Conservation (phyloP, 106 monocot genomes). For the Dendrobium catenatum region DNA sequence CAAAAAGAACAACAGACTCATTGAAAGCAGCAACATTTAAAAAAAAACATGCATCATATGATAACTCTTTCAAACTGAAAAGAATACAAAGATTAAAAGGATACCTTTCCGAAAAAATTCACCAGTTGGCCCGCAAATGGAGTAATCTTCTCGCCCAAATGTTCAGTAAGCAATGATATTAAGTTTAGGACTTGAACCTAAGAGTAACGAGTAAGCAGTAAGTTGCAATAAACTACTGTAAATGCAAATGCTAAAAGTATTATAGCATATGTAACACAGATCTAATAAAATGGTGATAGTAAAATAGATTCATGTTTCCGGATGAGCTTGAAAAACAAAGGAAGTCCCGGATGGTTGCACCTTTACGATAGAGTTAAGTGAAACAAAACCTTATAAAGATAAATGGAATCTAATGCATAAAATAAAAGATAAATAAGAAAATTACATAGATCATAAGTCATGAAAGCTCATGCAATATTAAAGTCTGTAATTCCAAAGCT, state of each 20-base stretch:
- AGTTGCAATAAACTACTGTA: not conserved
- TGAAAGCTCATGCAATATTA: not conserved
- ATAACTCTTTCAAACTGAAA: not conserved
- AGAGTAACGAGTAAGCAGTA: constrained; percentile 13
- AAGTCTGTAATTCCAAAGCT: not conserved
- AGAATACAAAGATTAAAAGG: not conserved
- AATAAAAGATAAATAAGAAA: not conserved
- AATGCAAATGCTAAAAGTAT: not conserved
- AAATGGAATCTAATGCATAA: not conserved
- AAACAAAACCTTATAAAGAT: not conserved
- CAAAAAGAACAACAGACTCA: not conserved
- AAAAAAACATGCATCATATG: not conserved
- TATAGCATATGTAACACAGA: not conserved
- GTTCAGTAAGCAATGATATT: constrained; percentile 82
- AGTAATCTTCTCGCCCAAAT: constrained; percentile 69
- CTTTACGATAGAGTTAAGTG: not conserved
- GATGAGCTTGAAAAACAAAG: not conserved
- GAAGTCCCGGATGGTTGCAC: not conserved
- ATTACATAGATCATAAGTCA: not conserved
- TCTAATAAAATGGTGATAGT: not conserved
- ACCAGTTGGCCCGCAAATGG: constrained; percentile 75
- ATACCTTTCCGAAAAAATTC: constrained; percentile 77
- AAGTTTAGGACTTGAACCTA: constrained; percentile 91
- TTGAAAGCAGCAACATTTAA: not conserved
- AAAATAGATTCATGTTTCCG: not conserved